A percentile compares a stretch with the other conserved stretches of the same genome.
Evolutionary conservation across 225 moss, liverwort and hornwort species (phyloP).

Genomic region (Asterella californica): DNA sequence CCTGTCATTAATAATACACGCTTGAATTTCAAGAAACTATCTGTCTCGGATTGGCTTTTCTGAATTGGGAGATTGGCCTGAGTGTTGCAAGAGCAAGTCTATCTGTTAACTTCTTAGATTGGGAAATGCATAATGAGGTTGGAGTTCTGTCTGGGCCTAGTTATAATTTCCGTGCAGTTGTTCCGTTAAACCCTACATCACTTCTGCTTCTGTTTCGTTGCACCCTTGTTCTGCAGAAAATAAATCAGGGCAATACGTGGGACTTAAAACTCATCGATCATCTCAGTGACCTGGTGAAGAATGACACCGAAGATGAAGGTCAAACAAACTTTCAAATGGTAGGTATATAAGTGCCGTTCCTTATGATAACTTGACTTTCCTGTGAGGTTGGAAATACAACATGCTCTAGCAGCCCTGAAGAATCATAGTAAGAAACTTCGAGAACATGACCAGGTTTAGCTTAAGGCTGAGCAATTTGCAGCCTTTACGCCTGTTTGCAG

Average conservation of each 20-base stretch:
- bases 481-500: conserved; percentile 37
- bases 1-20: background rate
- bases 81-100: background rate
- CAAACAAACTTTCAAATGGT: conserved; percentile 92
- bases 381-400: background rate
- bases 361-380: too few species aligned
- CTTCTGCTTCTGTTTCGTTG: background rate
- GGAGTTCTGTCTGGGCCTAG: background rate
- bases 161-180: background rate
- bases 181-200: background rate
- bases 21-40: background rate
- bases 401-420: background rate
- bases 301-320: conserved; percentile 67
- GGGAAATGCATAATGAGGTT: background rate
- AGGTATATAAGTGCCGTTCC: too few species aligned
- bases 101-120: background rate
- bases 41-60: background rate
- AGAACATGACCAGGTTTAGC: background rate
- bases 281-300: conserved; percentile 81
- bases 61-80: background rate
- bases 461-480: background rate
- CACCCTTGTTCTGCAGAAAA: conserved; percentile 58
- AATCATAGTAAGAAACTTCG: background rate
- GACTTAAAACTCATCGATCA: conserved; percentile 86
- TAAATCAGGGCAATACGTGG: conserved; percentile 95